Evolutionary conservation across 352 stramenopile genomes (phyloP).

Genomic region (Saprolegnia parasitica): DNA sequence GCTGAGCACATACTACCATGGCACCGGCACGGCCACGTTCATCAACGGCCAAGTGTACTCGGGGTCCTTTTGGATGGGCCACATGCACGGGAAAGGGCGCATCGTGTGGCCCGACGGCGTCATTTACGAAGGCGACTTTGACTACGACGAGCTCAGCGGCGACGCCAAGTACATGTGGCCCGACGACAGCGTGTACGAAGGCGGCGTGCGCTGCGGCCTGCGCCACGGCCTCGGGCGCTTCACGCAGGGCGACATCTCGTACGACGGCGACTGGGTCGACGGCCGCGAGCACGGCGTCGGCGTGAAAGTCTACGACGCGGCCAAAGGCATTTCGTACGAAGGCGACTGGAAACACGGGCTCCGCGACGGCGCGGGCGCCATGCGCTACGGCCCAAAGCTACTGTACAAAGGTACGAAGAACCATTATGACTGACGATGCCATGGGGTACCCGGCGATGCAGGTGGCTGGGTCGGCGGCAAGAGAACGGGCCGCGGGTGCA

Average conservation of each 20-base stretch:
- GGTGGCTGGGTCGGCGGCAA: slow-evolving; percentile 64
- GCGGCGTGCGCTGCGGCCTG: slow-evolving; percentile 55
- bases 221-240: slow-evolving; percentile 73
- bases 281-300: slow-evolving; percentile 66
- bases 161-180: slow-evolving; percentile 65
- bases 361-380: slow-evolving; percentile 51
- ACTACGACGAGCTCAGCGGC: slow-evolving; percentile 67
- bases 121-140: slow-evolving; percentile 64
- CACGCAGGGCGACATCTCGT: slow-evolving; percentile 35
- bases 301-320: slow-evolving; percentile 57
- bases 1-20: slow-evolving; percentile 39
- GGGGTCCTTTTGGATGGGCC: slow-evolving; percentile 54
- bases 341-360: slow-evolving; percentile 48
- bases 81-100: slow-evolving; percentile 67
- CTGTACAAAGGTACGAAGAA: slow-evolving; percentile 31
- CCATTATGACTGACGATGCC: too few relatives aligned
- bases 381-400: slow-evolving; percentile 58
- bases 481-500: slow-evolving; percentile 68
- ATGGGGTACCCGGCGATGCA: too few relatives aligned
- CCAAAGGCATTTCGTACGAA: slow-evolving; percentile 39
- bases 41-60: slow-evolving; percentile 62
- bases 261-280: slow-evolving; percentile 74
- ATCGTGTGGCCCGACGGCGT: slow-evolving; percentile 61
- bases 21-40: slow-evolving; percentile 50
- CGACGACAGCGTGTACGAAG: slow-evolving; percentile 79